A percentile compares a stretch with the other conserved stretches of the same genome.
These are phyloP conservation scores for Rhizoctonia solani DNA, from an alignment of 1,284 basidiomycete species.

Conservation along the genomic window DNA sequence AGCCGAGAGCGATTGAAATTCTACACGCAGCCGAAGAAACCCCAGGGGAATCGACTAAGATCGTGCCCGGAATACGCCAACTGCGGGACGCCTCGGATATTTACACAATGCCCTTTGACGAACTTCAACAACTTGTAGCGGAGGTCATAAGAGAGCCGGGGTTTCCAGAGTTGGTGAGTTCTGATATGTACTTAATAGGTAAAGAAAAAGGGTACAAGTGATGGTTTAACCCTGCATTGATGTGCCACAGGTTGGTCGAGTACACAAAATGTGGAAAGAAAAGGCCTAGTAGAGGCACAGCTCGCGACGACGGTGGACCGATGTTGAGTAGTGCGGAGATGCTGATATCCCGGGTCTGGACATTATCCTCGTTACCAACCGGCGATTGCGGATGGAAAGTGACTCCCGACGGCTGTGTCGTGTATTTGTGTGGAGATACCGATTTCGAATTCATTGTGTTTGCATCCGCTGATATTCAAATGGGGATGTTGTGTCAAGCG, in stretches of 20 bases:
- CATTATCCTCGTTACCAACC: too few relatives aligned
- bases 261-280: conserved; percentile 29
- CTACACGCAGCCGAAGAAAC: background rate
- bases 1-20: background rate
- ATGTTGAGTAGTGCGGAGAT: background rate
- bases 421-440: background rate
- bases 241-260: conserved; percentile 31
- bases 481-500: conserved; percentile 1
- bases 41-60: background rate
- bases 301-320: background rate
- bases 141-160: conserved; percentile 19
- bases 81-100: conserved; percentile 13
- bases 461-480: conserved; percentile 23
- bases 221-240: background rate
- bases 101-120: conserved; percentile 5
- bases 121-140: conserved; percentile 7
- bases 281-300: background rate
- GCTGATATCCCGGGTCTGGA: background rate
- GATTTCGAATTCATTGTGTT: conserved; percentile 32
- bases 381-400: too few relatives aligned
- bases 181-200: conserved; percentile 13
- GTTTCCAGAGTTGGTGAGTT: conserved; percentile 23
- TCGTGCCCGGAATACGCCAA: conserved; percentile 11
- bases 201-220: background rate
- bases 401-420: too few relatives aligned